Evolutionary conservation across 306 rosid species (phyloP).

Genomic region (Notholithocarpus densiflorus): DNA sequence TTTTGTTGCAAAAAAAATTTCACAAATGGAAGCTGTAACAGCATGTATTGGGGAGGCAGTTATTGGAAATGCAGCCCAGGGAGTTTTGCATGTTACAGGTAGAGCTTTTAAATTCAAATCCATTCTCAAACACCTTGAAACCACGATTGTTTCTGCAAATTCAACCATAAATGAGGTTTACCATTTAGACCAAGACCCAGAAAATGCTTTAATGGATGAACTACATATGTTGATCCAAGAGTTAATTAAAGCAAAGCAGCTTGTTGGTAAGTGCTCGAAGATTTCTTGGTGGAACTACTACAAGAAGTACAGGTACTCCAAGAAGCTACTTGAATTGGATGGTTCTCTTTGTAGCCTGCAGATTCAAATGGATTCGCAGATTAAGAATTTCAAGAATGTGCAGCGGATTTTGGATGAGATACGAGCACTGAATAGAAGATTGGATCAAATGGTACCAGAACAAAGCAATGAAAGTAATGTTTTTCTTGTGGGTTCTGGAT

Average conservation of each 20-base stretch:
- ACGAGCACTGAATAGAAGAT: background rate
- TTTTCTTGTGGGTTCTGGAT: constrained; percentile 5
- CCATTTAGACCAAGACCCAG: background rate
- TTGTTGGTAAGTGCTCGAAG: constrained; percentile 31
- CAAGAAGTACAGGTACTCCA: constrained; percentile 4
- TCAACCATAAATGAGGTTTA: background rate
- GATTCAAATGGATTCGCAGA: constrained; percentile 2
- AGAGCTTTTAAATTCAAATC: background rate
- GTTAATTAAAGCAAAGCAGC: constrained; percentile 17
- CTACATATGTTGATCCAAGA: background rate
- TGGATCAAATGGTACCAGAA: background rate
- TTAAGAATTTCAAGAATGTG: background rate
- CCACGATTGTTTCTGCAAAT: background rate
- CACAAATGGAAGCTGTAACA: too few relatives aligned
- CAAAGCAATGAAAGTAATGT: background rate
- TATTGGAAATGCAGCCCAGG: background rate
- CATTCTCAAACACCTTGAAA: constrained; percentile 5
- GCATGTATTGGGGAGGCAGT: background rate
- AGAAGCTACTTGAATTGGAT: constrained; percentile 14
- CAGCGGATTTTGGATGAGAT: background rate
- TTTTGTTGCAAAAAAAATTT: too few relatives aligned
- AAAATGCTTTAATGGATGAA: background rate
- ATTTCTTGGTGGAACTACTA: constrained; percentile 12
- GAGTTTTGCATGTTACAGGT: background rate
- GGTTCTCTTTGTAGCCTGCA: constrained; percentile 4